Conservation (phyloP, 352 stramenopile genomes). For the Phytophthora syringae region DNA sequence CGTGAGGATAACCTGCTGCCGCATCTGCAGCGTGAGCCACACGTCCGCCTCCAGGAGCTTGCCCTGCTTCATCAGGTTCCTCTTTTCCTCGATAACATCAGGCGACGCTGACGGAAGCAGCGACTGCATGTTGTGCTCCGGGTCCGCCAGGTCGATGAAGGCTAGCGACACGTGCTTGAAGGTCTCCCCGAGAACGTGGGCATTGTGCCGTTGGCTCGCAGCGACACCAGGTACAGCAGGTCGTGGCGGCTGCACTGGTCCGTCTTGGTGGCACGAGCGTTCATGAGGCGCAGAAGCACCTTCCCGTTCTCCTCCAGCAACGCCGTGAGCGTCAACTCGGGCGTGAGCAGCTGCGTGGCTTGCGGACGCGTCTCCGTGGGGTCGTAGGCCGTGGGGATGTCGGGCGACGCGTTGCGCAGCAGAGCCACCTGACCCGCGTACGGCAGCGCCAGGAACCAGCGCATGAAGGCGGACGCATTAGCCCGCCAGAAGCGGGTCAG, state of each 20-base stretch:
- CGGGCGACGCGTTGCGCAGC: constrained; percentile 79
- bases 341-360: constrained; percentile 73
- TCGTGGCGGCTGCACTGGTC: constrained; percentile 84
- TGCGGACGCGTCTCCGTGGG: constrained; percentile 45
- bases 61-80: constrained; percentile 68
- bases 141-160: constrained; percentile 78
- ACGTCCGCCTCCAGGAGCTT: constrained; percentile 86
- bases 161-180: constrained; percentile 79
- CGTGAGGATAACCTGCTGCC: constrained; percentile 81
- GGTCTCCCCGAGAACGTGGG: constrained; percentile 87
- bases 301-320: constrained; percentile 85
- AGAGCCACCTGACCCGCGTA: constrained; percentile 81
- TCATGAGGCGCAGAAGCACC: constrained; percentile 75
- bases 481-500: constrained; percentile 77
- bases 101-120: constrained; percentile 70
- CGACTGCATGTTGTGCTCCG: constrained; percentile 81
- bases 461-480: constrained; percentile 83
- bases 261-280: constrained; percentile 66
- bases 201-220: constrained; percentile 73
- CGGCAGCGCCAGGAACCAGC: constrained; percentile 81
- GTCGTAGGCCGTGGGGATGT: constrained; percentile 75
- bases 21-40: constrained; percentile 87
- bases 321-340: constrained; percentile 75
- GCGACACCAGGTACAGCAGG: constrained; percentile 67
- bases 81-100: constrained; percentile 64